Base-by-base conservation (phyloP, 176 grass and related monocot species). In the Juncus inflexus region DNA sequence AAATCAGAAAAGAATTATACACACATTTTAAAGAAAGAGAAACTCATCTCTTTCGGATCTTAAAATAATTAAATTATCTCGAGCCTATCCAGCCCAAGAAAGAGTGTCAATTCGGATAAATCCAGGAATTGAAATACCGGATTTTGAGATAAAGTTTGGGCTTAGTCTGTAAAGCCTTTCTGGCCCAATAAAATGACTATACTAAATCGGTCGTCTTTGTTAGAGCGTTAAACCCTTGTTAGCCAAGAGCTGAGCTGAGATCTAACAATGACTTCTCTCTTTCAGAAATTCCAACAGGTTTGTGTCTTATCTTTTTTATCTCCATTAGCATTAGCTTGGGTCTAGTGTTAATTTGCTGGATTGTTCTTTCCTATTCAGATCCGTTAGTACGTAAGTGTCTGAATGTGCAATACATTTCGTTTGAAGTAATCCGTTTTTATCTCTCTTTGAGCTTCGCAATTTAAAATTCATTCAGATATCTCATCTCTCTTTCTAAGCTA, bases 281-380 rank as follows among this genome's bases (percentile, higher is more conserved):
- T 87, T 77, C 77, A 71, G 65, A 92, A 74, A 67, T 87, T 92
- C 67, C 84, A 77, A 37, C 71, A 87, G 84, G 84, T 80, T 58
- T 9, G n/a, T 62, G 1, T 62, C 14, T 35, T 50, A 7, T 62
- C 41, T 7, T 1, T 9, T 38, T 2, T 62, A 28, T 3, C 52
- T 6, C 43, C 45, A 10, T 41, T 53, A 66, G 54, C 68, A 19
- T 60, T 12, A 40, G 15, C 12, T 8, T 70, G 35, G 15, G 2
- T 3, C 41, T 41, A 37, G 58, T 50, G 43, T 12, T 2, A 57
- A 15, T 41, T 65, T 57, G 64, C 58, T 75, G 37, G 4, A 55
- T 35, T 2, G 9, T 9, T 14, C 3, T 37, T 11, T 58, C 39
- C 3, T 50, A 3, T 53, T 40, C 5, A 50, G 14, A 64, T 57